Conservation (phyloP, 1,284 basidiomycete genomes). For the Cystobasidium pallidum region DNA sequence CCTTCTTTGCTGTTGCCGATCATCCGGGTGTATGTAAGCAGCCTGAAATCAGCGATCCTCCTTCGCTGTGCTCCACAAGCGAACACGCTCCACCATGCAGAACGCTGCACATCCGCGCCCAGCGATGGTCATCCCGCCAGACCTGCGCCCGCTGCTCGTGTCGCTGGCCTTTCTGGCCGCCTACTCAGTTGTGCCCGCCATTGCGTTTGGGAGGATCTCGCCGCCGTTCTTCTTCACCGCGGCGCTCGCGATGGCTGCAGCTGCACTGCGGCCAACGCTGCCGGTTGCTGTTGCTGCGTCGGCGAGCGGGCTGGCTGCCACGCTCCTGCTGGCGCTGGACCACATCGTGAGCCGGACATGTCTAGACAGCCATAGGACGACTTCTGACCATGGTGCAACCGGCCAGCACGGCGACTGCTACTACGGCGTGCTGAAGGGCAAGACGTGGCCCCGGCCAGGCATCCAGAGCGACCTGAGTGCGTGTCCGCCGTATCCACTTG, state of each 20-base stretch:
- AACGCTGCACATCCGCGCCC: too few relatives aligned
- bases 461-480: conserved; percentile 5
- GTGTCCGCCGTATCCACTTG: too few relatives aligned
- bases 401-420: conserved; percentile 12
- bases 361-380: too few relatives aligned
- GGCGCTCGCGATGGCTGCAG: conserved; percentile 1
- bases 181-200: neutral
- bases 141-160: conserved; percentile 4
- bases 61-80: too few relatives aligned
- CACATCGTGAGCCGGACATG: neutral
- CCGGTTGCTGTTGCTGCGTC: neutral
- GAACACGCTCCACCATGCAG: too few relatives aligned
- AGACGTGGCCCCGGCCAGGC: conserved; percentile 10
- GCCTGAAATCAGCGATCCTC: too few relatives aligned
- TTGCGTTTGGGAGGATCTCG: neutral
- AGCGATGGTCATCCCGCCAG: neutral
- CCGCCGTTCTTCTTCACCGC: conserved; percentile 21
- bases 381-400: neutral
- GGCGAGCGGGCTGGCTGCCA: neutral
- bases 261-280: conserved; percentile 17
- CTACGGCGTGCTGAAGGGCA: conserved; percentile 1
- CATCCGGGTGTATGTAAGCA: too few relatives aligned
- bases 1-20: too few relatives aligned
- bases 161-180: conserved; percentile 16
- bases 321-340: conserved; percentile 8